phyloP scores from a whole-genome alignment of 2,329 filamentous ascomycete species.

The Trichoderma afroharzianum region DNA sequence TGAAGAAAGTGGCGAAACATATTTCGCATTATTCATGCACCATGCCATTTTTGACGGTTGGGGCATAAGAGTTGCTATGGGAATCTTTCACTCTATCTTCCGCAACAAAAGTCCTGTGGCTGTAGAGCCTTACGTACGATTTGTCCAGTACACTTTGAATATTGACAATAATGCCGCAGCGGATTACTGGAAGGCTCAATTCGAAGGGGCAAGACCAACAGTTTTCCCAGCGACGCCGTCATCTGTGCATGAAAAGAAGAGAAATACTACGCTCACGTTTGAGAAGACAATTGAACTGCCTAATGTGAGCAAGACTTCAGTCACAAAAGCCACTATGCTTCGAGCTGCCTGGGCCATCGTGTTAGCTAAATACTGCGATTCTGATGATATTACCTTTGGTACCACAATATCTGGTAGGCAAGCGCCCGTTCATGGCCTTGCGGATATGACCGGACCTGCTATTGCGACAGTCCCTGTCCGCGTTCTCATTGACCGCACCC shows the following conservation, averaged over 20 bases:
- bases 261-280: not conserved
- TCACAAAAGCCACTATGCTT: constrained; percentile 23
- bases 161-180: constrained; percentile 5
- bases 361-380: constrained; percentile 16
- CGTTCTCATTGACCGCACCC: not conserved
- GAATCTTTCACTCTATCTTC: not conserved
- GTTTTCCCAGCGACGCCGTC: constrained; percentile 10
- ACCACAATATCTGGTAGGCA: constrained; percentile 23
- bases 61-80: constrained; percentile 8
- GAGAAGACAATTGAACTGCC: not conserved
- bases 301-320: not conserved
- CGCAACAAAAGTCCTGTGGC: not conserved
- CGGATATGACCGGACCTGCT: constrained; percentile 22
- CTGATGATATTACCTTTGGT: constrained; percentile 22
- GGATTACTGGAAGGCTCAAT: constrained; percentile 18
- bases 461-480: constrained; percentile 21
- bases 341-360: constrained; percentile 14
- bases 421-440: constrained; percentile 22
- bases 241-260: not conserved
- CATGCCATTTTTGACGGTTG: constrained; percentile 24
- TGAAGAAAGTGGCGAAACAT: not conserved
- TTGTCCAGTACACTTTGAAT: constrained; percentile 4
- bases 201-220: constrained; percentile 13
- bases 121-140: constrained; percentile 6
- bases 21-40: constrained; percentile 20